Percentiles rank a stretch among this genome's conserved stretches.
These are phyloP conservation scores for Hymenoscyphus infarciens DNA, from an alignment of 2,329 filamentous ascomycete species.

Conservation along the genomic window DNA sequence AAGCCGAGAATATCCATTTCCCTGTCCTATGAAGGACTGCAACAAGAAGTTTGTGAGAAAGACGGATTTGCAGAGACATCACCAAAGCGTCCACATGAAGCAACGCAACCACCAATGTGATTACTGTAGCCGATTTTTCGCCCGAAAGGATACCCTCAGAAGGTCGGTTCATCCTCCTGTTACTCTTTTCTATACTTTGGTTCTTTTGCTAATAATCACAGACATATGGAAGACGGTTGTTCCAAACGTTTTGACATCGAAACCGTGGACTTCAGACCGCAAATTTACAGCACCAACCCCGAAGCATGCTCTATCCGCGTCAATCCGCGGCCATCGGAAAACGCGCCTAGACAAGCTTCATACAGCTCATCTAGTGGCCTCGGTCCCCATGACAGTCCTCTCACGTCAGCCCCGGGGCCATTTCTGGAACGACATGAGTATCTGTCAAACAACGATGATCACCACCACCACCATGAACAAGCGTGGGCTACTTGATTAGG, in stretches of 20 bases:
- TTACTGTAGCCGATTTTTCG: constrained; percentile 68
- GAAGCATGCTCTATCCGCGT: constrained; percentile 22
- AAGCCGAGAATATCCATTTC: constrained; percentile 65
- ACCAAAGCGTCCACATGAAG: constrained; percentile 70
- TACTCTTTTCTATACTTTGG: neutral
- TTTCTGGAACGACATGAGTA: constrained; percentile 27
- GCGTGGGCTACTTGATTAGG: constrained; percentile 20
- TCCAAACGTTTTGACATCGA: constrained; percentile 55
- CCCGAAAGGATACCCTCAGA: constrained; percentile 76
- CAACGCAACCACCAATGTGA: constrained; percentile 66
- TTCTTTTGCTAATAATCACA: constrained; percentile 35
- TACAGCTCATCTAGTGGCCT: constrained; percentile 27
- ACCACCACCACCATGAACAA: constrained; percentile 14
- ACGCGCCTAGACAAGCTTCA: constrained; percentile 25
- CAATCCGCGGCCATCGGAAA: constrained; percentile 16
- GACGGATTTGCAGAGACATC: constrained; percentile 67
- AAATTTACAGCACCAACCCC: constrained; percentile 21
- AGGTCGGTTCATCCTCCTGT: constrained; percentile 47
- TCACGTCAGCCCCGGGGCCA: constrained; percentile 28
- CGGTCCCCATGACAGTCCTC: constrained; percentile 22
- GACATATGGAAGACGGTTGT: constrained; percentile 75
- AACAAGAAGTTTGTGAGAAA: constrained; percentile 75
- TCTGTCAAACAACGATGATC: constrained; percentile 18
- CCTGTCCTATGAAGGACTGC: constrained; percentile 63
- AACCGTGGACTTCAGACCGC: constrained; percentile 33